These are phyloP conservation scores for Collybia sp. DNA, from an alignment of 768 basidiomycete species.

Conservation along the genomic window DNA sequence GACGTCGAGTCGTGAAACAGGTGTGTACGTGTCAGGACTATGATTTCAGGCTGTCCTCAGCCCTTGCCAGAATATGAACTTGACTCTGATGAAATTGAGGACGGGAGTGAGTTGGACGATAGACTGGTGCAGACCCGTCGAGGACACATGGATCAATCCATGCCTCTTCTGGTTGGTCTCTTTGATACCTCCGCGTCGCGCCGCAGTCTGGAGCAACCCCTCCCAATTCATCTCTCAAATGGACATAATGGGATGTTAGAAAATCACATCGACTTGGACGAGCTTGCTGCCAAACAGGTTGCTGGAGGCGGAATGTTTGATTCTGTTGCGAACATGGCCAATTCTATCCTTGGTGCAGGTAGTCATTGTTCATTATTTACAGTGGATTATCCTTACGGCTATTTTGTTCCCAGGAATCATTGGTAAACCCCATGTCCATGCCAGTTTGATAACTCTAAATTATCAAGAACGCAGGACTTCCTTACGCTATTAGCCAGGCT, in stretches of 20 bases:
- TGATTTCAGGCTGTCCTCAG: conserved; percentile 1
- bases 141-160: conserved; percentile 44
- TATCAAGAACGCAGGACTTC: conserved; percentile 55
- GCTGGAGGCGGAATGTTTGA: conserved; percentile 74
- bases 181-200: conserved; percentile 60
- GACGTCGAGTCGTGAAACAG: conserved; percentile 71
- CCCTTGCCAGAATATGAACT: conserved; percentile 67
- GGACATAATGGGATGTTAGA: conserved; percentile 25
- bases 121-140: conserved; percentile 22
- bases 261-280: conserved; percentile 59
- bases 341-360: conserved; percentile 94
- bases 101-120: conserved; percentile 22
- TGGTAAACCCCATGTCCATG: conserved; percentile 8
- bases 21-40: conserved; percentile 47
- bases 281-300: conserved; percentile 58
- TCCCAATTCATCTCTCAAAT: conserved; percentile 37
- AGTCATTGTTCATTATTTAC: conserved; percentile 12
- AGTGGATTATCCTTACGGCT: conserved; percentile 1
- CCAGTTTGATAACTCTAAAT: conserved; percentile 5
- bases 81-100: conserved; percentile 79
- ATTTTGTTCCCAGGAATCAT: conserved; percentile 17
- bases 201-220: conserved; percentile 51
- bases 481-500: conserved; percentile 92
- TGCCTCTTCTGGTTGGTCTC: conserved; percentile 79
- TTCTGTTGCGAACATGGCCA: conserved; percentile 91